Percentiles rank a stretch among this genome's conserved stretches.
These are phyloP conservation scores for Wickerhamiella cacticola DNA, from an alignment of 805 yeast genomes.

Conservation along the genomic window DNA sequence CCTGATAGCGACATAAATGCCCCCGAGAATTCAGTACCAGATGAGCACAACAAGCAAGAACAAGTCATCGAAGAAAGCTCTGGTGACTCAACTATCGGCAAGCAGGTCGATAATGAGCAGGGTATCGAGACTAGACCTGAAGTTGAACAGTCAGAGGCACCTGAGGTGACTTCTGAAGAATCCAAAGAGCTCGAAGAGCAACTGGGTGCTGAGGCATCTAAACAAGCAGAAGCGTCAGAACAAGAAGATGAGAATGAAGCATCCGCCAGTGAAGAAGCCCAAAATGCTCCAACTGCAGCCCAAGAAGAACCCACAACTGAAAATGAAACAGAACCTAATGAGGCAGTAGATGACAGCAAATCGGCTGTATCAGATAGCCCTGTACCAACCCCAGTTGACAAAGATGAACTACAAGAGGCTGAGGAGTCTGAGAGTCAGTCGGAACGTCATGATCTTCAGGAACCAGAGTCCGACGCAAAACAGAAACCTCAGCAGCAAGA, in stretches of 20 bases:
- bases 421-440: not conserved
- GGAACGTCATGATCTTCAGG: too few relatives aligned
- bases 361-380: not conserved
- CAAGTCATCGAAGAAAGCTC: too few relatives aligned
- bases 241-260: slow-evolving; percentile 6
- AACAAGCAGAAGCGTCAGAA: not conserved
- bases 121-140: too few relatives aligned
- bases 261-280: not conserved
- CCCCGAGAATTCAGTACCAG: too few relatives aligned
- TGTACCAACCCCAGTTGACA: not conserved
- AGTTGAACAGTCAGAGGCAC: too few relatives aligned
- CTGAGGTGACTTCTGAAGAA: too few relatives aligned
- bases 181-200: too few relatives aligned
- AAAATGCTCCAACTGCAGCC: slow-evolving; percentile 9
- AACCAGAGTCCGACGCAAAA: not conserved
- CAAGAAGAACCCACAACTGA: slow-evolving; percentile 3
- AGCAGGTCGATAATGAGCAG: too few relatives aligned
- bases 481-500: not conserved
- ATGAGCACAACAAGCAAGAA: too few relatives aligned
- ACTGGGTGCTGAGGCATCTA: not conserved
- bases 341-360: not conserved
- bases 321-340: not conserved
- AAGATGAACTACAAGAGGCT: not conserved
- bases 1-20: slow-evolving; percentile 2
- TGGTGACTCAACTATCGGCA: too few relatives aligned